Conservation (phyloP, 2,329 filamentous ascomycete genomes). For the Sporothrix pseudoabietina region DNA sequence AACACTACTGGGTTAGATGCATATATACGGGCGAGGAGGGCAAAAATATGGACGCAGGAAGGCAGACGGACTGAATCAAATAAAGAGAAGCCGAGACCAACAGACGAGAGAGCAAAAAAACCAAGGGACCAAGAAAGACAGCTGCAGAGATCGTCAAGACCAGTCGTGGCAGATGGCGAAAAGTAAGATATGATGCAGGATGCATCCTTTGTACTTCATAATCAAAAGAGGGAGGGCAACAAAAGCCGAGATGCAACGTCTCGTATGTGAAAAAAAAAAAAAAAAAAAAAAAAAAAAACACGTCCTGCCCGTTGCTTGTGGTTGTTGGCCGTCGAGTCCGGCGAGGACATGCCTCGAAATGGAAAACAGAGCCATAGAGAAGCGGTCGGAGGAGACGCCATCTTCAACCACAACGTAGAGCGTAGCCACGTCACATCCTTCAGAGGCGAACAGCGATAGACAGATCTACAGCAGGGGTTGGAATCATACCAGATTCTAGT, state of each 20-base stretch:
- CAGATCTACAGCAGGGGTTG: slow-evolving; percentile 18
- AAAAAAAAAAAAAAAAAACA: too few relatives aligned
- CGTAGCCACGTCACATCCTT: not conserved
- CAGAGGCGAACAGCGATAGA: not conserved
- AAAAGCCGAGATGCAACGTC: slow-evolving; percentile 2
- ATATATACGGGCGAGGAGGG: not conserved
- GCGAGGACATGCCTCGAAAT: slow-evolving; percentile 5
- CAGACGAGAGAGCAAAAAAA: not conserved
- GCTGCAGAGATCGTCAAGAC: not conserved
- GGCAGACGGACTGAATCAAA: not conserved
- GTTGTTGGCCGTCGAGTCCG: not conserved
- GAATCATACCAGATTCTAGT: not conserved
- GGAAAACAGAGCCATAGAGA: not conserved
- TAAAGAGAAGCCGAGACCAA: not conserved
- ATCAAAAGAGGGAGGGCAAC: too few relatives aligned
- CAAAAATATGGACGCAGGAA: not conserved
- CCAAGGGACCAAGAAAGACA: not conserved
- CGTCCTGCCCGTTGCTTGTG: not conserved
- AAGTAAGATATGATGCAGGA: not conserved
- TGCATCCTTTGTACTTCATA: not conserved
- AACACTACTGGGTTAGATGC: slow-evolving; percentile 22
- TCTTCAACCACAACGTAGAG: not conserved
- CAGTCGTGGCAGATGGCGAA: not conserved
- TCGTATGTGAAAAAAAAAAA: not conserved
- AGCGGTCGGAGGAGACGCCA: not conserved